Conservation (phyloP, 2,329 filamentous ascomycete genomes). For the Colletotrichum coccodes region DNA sequence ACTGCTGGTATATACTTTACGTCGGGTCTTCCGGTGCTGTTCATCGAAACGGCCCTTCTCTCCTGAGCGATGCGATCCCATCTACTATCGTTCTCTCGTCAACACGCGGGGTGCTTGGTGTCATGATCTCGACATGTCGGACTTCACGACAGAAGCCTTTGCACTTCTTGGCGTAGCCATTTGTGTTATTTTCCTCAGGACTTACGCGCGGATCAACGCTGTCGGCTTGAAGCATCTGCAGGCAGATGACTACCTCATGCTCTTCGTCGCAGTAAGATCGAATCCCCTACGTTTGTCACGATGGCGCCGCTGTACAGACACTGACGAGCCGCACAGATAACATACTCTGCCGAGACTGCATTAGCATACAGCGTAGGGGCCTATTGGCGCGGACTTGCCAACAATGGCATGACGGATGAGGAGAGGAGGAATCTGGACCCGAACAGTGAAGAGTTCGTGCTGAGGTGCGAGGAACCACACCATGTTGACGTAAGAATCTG, state of each 20-base stretch:
- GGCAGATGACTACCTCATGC: conserved; percentile 63
- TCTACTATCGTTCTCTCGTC: background rate
- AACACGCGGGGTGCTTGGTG: background rate
- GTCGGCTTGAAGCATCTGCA: conserved; percentile 62
- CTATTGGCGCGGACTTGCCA: conserved; percentile 57
- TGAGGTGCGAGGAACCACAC: conserved; percentile 39
- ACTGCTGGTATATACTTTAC: conserved; percentile 13
- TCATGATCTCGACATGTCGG: conserved; percentile 21
- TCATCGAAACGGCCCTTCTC: background rate
- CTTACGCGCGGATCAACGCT: conserved; percentile 56
- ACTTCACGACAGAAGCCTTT: conserved; percentile 45
- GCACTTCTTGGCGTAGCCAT: conserved; percentile 61
- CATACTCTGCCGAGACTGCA: conserved; percentile 37
- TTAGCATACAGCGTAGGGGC: conserved; percentile 50
- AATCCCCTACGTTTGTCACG: conserved; percentile 6
- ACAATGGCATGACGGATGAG: conserved; percentile 65
- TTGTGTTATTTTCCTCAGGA: conserved; percentile 59
- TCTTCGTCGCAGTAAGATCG: conserved; percentile 34
- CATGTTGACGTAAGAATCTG: background rate
- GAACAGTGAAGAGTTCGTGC: conserved; percentile 54
- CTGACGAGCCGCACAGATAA: background rate
- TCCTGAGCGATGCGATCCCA: background rate
- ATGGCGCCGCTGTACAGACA: background rate
- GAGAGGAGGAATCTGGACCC: conserved; percentile 56
- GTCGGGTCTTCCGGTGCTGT: background rate